Evolutionary conservation across 139 green algal species (phyloP).

Genomic region (Volvox africanus): DNA sequence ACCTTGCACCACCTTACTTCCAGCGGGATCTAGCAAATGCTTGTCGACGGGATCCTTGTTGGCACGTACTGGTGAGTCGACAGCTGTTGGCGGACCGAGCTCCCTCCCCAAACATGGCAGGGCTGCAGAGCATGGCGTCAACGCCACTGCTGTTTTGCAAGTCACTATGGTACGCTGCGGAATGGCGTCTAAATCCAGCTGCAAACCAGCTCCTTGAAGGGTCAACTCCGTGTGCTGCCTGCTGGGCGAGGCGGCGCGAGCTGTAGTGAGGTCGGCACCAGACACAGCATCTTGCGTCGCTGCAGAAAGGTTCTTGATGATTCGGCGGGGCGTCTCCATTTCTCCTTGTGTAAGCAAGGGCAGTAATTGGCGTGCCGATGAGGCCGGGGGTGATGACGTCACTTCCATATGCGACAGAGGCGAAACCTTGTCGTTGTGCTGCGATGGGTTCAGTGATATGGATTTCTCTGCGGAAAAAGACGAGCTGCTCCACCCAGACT

Average conservation of each 20-base stretch:
- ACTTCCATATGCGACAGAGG: not conserved
- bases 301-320: slow-evolving; percentile 23
- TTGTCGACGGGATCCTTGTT: too few species aligned
- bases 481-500: slow-evolving; percentile 22
- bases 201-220: not conserved
- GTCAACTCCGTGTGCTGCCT: not conserved
- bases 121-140: not conserved
- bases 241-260: not conserved
- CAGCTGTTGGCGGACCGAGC: too few species aligned
- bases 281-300: not conserved
- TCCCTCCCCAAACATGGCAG: not conserved
- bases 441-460: not conserved
- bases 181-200: too few species aligned
- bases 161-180: too few species aligned
- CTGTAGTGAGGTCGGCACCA: not conserved
- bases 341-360: not conserved
- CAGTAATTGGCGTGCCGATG: not conserved
- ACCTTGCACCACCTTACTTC: too few species aligned
- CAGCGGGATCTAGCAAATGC: too few species aligned
- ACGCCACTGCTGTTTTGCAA: too few species aligned
- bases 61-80: too few species aligned
- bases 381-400: not conserved
- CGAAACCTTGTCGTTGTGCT: not conserved
- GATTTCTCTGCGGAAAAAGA: not conserved
- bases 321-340: slow-evolving; percentile 27